Evolutionary conservation across 2,329 filamentous ascomycete genomes (phyloP), one percentile per base, ranked within the genome.

Genomic region (Ophiostoma angusticollis): DNA sequence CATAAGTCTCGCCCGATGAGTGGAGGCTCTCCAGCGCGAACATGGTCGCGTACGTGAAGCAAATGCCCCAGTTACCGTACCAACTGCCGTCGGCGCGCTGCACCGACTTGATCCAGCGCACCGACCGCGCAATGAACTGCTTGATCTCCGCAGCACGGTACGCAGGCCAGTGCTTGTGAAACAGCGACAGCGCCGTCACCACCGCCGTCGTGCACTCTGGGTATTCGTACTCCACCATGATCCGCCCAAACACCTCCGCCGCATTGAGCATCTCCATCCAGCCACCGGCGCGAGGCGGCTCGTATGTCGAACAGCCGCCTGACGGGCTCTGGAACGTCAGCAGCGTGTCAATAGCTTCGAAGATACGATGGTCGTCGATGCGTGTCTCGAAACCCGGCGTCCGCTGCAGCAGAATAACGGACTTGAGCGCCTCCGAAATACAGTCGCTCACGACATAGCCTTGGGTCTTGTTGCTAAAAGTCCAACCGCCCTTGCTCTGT

Each of bases 151-250:
- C 58, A 0, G 72, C 55, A 35, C 89, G 74, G 58, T 98, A 93
- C 21, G 80, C 65, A 0, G 89, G 85, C 66, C 85, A 93, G 56
- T 83, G 70, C 52, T 80, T 71, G 48, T 74, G 73, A 65, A 96
- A 96, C 2, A 89, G 67, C 5, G 80, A 81, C 16, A 98, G 67
- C 0, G 84, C 86, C 1, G 84, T 95, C 4, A 98, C 82, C 22
- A 86, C 85, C 1, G 91, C 87, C 3, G 91, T 96, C 1, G 91
- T 98, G 64, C 91, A 98, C 59, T 98, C 91, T 0, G 89, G 86
- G 54, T 98, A 96, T 57, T 94, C 85, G 57, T 98, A 98, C 55
- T 96, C 89, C 39, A 98, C 80, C 91, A 98, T 98, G 62, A 98
- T 98, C 16, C 79, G 74, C 12, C 85, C 87, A 58, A 98, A 98